Evolutionary conservation across 257 asterid genomes (phyloP), one percentile per base, ranked within the genome.

Genomic region (Salvia hispanica): DNA sequence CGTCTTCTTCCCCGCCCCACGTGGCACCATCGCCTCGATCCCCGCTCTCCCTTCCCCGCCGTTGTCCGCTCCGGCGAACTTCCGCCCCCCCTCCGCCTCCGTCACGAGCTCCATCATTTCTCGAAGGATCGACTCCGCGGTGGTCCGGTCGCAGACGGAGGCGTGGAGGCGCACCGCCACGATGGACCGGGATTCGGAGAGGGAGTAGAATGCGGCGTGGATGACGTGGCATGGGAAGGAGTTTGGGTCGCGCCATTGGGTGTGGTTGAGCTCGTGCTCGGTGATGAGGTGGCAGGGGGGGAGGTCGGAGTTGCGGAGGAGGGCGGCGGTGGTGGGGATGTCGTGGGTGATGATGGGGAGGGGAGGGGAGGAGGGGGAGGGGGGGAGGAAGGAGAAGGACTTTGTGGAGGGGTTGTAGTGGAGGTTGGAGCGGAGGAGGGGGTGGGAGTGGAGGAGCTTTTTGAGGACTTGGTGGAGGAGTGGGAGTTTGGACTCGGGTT

Each of bases 231-330:
- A 18, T 0, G 92, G 88, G 72, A 78, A 83, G 7, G 78, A 7
- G 2, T 33, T 66, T 0, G 88, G 90, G 18, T 83, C 67, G 0
- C 46, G 9, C 96, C 96, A 89, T 6, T 74, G 66, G 64, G 3
- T n/a, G 80, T 3, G n/a, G 81, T 80, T 86, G 71, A 89, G 8
- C 67, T 86, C 95, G 72, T 76, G 86, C 50, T 89, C 95, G 0
- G 77, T 36, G 72, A 89, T 62, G 7, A 71, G 1, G 11, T 84
- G 89, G 15, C 80, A 45, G 0, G 87, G 83, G 4, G 91, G 52
- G 12, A 79, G 58, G 25, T 62, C 14, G 0, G 74, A 7, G 66
- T 16, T 62, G 2, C 33, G 58, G 53, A 82, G 77, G 77, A 82
- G 69, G 2, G 46, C 34, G 0, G 78, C 21, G 34, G 91, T 86